Evolutionary conservation across 2,329 filamentous ascomycete genomes (phyloP).

Genomic region (Colletotrichum neosansevieriae): DNA sequence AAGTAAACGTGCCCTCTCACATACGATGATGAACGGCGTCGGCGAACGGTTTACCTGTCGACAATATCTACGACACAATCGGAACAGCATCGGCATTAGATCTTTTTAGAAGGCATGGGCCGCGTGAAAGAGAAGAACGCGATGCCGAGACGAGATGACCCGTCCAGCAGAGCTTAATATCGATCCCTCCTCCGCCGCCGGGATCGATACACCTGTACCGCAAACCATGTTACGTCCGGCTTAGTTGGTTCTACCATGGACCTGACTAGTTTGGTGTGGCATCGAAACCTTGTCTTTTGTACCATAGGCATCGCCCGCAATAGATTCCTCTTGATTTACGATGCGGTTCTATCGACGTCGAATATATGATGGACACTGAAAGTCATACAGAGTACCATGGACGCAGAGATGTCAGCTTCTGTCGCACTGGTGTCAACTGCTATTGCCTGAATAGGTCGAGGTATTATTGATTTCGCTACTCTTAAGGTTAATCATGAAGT

Average conservation of each 20-base stretch:
- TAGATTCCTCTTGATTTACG: constrained; percentile 41
- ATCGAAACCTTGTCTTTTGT: constrained; percentile 40
- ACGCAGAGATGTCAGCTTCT: too few relatives aligned
- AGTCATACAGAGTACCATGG: too few relatives aligned
- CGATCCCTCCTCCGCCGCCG: background rate
- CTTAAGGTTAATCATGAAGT: too few relatives aligned
- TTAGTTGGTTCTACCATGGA: constrained; percentile 6
- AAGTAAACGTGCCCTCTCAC: constrained; percentile 73
- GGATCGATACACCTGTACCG: constrained; percentile 34
- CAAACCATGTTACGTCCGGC: constrained; percentile 17
- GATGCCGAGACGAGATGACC: constrained; percentile 27
- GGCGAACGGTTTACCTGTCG: background rate
- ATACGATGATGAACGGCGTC: constrained; percentile 14
- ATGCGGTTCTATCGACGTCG: background rate
- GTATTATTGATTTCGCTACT: too few relatives aligned
- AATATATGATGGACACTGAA: background rate
- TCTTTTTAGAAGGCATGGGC: constrained; percentile 14
- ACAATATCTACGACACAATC: background rate
- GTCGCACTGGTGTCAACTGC: too few relatives aligned
- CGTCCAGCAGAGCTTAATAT: constrained; percentile 10
- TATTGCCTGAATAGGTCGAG: too few relatives aligned
- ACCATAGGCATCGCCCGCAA: constrained; percentile 42
- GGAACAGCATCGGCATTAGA: constrained; percentile 25
- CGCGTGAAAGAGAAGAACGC: constrained; percentile 13
- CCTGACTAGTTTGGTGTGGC: constrained; percentile 11